Evolutionary conservation across 495 filamentous ascomycete species (phyloP), one percentile per base, ranked within the genome.

Genomic region (Hypoxylon lenormandii): DNA sequence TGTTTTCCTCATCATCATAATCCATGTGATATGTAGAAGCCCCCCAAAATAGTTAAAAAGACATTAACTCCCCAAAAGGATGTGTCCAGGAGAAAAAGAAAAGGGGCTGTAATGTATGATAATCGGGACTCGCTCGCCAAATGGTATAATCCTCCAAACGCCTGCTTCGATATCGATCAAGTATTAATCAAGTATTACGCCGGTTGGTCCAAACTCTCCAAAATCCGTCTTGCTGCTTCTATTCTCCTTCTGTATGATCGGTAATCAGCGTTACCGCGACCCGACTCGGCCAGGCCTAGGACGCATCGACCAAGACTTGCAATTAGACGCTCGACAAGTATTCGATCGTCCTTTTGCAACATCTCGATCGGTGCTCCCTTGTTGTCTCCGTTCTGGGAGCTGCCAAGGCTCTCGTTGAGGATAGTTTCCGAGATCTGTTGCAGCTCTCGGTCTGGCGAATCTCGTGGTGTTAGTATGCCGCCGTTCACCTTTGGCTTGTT

Each of bases 321-420:
- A 8, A 94, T 88, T 4, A 97, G 79, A 49, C 86, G 80, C 71
- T 93, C 90, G n/a, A 94, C 84, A 12, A 94, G 84, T 58, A 89
- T 86, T 66, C 89, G 88, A 67, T 94, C 91, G 46, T 91, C 88
- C 38, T 86, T 83, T 47, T 85, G 84, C 37, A 92, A 67, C 79
- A 84, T 74, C 76, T 87, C 60, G 67, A 85, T 74, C 28, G 79
- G 70, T 5, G 72, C 56, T 16, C 50, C 45, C 72, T 26, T 76
- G 69, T 22, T 65, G 15, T 70, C 59, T 21, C 58, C 66, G 40
- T 64, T 64, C 30, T 64, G 64, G 42, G 56, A 11, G 43, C 53
- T 69, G 58, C 74, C 74, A 4, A 73, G 75, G 21, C 77, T 78
- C 46, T 83, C 81, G 49, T 72, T 77, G 61, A 83, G 60, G 18